Base-by-base conservation (phyloP, 306 rosid genomes). In the Trifolium dubium region DNA sequence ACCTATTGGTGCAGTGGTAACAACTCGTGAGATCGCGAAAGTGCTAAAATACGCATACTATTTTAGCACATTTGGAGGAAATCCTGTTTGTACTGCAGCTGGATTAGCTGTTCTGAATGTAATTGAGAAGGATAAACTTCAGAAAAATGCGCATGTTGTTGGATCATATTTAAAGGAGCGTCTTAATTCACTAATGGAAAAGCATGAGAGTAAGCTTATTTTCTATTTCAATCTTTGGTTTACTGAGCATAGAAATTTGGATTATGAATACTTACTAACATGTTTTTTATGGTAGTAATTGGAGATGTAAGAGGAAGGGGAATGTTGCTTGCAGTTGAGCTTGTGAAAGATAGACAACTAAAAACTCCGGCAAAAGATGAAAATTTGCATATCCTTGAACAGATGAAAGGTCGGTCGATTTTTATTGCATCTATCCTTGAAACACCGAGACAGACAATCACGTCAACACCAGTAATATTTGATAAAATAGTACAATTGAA, bases 291-390 rank as follows among this genome's bases (percentile, higher is more conserved):
- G 4, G 30, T 62, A 85, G 88, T 85, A 51, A 85, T 85, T 72
- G 88, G 88, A 1, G 80, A 85, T 62, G 86, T 85, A 46, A 79
- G 88, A 77, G 88, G 88, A 54, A 85, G 79, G 49, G 88, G 88
- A 53, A 43, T 85, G 83, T 35, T 85, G 84, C 86, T 85, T 53
- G 88, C 82, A 46, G 68, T 85, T 78, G 88, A 85, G 56, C 82
- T 85, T 10, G 86, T 85, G 34, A 82, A 65, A 32, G 81, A 85
- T 51, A 67, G 64, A 39, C 6, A 66, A 58, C 64, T 67, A 62
- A 85, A 85, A 78, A 71, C 82, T 71, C 86, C 88, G 29, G 88
- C 84, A 1, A 71, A 78, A 70, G 79, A 34, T 40, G 88, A 81
- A 81, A 67, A 55, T 49, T 5, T 81, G 61, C 79, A 75, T 47